Conservation (phyloP, 306 rosid genomes). For the Quercus suber region DNA sequence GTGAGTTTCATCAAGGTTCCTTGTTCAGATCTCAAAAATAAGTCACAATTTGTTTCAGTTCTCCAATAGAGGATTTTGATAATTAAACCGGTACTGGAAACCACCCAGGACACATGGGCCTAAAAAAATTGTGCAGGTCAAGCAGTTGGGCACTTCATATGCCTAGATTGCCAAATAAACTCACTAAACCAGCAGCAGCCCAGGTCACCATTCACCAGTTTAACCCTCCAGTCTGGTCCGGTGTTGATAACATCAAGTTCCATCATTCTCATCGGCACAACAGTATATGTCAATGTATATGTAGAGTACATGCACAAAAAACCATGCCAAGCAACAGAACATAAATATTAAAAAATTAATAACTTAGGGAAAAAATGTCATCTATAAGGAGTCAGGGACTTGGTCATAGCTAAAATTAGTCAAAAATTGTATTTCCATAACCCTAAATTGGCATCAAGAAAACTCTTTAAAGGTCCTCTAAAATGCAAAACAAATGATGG, state of each 20-base stretch:
- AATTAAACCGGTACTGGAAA: background rate
- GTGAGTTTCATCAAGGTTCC: background rate
- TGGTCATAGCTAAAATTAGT: background rate
- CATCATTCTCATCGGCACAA: background rate
- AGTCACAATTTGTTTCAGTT: background rate
- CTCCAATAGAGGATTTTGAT: background rate
- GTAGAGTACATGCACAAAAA: background rate
- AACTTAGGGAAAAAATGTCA: conserved; percentile 2
- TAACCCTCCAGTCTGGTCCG: background rate
- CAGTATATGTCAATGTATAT: background rate
- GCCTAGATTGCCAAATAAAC: background rate
- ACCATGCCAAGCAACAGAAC: background rate
- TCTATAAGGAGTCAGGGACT: background rate
- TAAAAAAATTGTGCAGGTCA: background rate
- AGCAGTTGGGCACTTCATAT: background rate
- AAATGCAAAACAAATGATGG: conserved; percentile 4
- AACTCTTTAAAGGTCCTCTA: conserved; percentile 5
- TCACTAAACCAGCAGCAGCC: background rate
- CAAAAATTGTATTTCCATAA: background rate
- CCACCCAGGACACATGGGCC: background rate
- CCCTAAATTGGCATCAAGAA: background rate
- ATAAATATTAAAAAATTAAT: background rate
- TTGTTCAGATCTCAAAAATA: background rate
- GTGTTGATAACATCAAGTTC: background rate
- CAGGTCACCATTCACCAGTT: background rate